Evolutionary conservation across 176 grass and related monocot species (phyloP), one percentile per base, ranked within the genome.

Genomic region (Phragmites australis): DNA sequence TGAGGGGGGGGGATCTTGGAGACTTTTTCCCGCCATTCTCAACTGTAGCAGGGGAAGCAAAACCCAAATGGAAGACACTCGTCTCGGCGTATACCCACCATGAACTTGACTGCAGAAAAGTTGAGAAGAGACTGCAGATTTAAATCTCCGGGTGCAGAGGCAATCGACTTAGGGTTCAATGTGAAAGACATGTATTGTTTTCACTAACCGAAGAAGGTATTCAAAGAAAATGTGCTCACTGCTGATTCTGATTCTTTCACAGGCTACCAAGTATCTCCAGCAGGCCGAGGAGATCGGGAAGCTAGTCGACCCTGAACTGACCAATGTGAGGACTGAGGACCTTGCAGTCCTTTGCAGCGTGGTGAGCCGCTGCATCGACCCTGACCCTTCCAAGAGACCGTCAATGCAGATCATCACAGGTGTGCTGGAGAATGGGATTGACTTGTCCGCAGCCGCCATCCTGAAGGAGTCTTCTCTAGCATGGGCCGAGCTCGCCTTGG

Each of bases 391-490:
- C 0, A 94, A 98, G 88, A 83, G 95, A 19, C 92, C 90, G 15
- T 94, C 92, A 21, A 97, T 97, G 92, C 92, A 97, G 86, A 91
- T 93, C 46, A 94, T 98, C 40, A 84, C 88, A 0, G 90, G 89
- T 7, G 89, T 87, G 9, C 76, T 98, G 47, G 90, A 94, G 84
- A 93, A 94, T 16, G 88, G 83, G 41, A 97, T 94, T 0, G 81
- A 94, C 81, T 41, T 94, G 51, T 97, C 94, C 0, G 74, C 90
- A 18, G 77, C 92, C 34, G 85, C 89, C 80, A 61, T 94, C 81
- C 91, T 97, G 9, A 94, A 94, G 84, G 89, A 94, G 47, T 94
- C 92, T 17, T 85, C 92, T 15, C 70, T 98, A 30, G 95, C 92
- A 17, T 91, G 95, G 95, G 92, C 92, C 0, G 92, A 98, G 70